These are phyloP conservation scores for Phaffomyces thermotolerans DNA, from an alignment of 805 yeast species.

Conservation along the genomic window DNA sequence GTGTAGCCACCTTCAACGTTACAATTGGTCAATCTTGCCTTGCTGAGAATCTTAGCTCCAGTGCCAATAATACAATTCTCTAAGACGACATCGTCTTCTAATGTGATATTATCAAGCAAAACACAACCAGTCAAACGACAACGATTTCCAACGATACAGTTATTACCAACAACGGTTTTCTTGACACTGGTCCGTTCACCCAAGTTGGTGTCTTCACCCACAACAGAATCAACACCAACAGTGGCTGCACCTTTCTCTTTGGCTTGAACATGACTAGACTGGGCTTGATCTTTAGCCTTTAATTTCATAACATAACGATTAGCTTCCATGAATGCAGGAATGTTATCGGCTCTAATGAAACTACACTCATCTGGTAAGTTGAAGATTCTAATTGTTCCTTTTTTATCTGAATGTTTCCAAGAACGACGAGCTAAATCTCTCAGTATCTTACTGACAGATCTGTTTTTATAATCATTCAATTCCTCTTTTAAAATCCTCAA, in stretches of 20 bases:
- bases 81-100: constrained; percentile 67
- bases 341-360: constrained; percentile 72
- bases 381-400: constrained; percentile 62
- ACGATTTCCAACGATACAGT: constrained; percentile 73
- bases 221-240: constrained; percentile 79
- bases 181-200: constrained; percentile 85
- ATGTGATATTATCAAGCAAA: constrained; percentile 56
- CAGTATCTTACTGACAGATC: constrained; percentile 58
- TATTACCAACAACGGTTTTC: constrained; percentile 70
- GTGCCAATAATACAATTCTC: constrained; percentile 88
- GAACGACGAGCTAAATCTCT: constrained; percentile 87
- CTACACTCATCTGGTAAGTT: constrained; percentile 61
- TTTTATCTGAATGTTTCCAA: constrained; percentile 66
- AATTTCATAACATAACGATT: constrained; percentile 69
- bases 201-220: constrained; percentile 59
- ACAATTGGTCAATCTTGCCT: constrained; percentile 68
- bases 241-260: constrained; percentile 58
- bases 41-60: constrained; percentile 53
- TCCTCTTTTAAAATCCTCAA: constrained; percentile 40
- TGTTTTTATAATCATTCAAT: constrained; percentile 22
- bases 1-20: constrained; percentile 75
- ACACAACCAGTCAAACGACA: constrained; percentile 88
- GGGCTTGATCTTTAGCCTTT: constrained; percentile 39
- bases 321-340: constrained; percentile 82
- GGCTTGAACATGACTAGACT: constrained; percentile 15